Evolutionary conservation across 164 flowering plant genomes (phyloP), one percentile per base, ranked within the genome.

Genomic region (Vitis labrusca): DNA sequence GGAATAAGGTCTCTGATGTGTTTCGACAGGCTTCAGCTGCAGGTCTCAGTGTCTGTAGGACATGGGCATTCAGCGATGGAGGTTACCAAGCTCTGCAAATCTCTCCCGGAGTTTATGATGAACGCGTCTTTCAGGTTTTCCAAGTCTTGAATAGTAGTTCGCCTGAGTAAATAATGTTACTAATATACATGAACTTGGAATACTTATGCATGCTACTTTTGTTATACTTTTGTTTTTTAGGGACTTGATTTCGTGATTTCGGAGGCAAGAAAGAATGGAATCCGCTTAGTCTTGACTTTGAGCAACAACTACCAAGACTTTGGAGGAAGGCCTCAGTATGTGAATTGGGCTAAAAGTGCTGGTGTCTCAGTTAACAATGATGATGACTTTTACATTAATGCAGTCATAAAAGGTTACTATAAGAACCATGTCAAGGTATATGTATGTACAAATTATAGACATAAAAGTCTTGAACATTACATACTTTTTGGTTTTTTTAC

Each of bases 11-110:
- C 5, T 66, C 83, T 14, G 16, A 63, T 2, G 84, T 70, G 6
- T 72, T 85, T 8, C 74, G 64, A 0, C 72, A 84, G 13, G 86
- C 90, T 49, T 54, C 85, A 0, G 63, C 73, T 5, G 70, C 74
- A 0, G 84, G 86, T 10, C 79, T 86, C 53, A 68, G 62, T 17
- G 83, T 86, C 17, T 75, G 82, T 32, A 47, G 88, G 44, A 83
- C 88, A 0, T 86, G 88, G 88, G 88, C 88, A 1, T 85, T 86
- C 61, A 77, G 67, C 44, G 90, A 86, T 49, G 90, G 88, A 3
- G 80, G 81, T 10, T 60, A 70, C 32, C 64, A 50, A 9, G 81
- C 90, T 59, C 77, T 86, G 2, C 90, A 85, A 59, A 68, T 63
- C 1, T 78, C 90, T 23, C 90, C 88, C 0, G 86, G 84, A 1